Conservation (phyloP, 2,329 filamentous ascomycete genomes). For the Arthrobotrys megalospora region DNA sequence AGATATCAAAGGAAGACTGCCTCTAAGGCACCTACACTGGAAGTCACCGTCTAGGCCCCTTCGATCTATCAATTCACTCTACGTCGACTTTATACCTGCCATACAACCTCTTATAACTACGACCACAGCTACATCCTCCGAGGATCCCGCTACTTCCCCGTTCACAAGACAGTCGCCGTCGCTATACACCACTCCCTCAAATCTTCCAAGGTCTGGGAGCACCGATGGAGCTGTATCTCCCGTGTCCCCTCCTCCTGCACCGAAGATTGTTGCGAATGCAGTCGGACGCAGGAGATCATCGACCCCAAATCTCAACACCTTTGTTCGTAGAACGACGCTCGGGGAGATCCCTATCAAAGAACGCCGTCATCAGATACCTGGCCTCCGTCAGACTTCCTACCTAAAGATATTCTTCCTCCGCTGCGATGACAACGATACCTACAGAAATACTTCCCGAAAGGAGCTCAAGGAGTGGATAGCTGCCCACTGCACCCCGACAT, state of each 20-base stretch:
- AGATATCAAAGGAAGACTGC: constrained; percentile 82
- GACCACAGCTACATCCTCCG: constrained; percentile 66
- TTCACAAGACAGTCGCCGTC: constrained; percentile 63
- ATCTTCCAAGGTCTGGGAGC: constrained; percentile 65
- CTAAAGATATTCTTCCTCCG: constrained; percentile 89
- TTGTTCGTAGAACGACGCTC: constrained; percentile 41
- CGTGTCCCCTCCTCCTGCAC: constrained; percentile 8
- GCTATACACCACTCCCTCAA: constrained; percentile 62
- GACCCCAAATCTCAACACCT: constrained; percentile 57
- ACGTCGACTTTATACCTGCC: constrained; percentile 85
- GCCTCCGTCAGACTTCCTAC: constrained; percentile 91
- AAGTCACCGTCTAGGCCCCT: constrained; percentile 92
- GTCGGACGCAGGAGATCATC: constrained; percentile 57
- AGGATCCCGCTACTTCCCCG: constrained; percentile 66
- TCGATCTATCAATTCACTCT: constrained; percentile 91
- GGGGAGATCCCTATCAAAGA: constrained; percentile 68
- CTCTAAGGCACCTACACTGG: constrained; percentile 94
- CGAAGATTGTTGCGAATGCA: constrained; percentile 31
- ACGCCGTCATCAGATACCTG: constrained; percentile 93
- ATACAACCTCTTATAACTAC: constrained; percentile 69
- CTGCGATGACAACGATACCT: constrained; percentile 95
- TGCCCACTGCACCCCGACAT: constrained; percentile 75
- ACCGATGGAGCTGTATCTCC: constrained; percentile 65
- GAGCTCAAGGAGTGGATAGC: constrained; percentile 94
- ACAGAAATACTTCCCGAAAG: constrained; percentile 84